These are phyloP conservation scores for Saccharomyces hybrid DNA, from an alignment of 1,139 yeast genomes.

Conservation along the genomic window DNA sequence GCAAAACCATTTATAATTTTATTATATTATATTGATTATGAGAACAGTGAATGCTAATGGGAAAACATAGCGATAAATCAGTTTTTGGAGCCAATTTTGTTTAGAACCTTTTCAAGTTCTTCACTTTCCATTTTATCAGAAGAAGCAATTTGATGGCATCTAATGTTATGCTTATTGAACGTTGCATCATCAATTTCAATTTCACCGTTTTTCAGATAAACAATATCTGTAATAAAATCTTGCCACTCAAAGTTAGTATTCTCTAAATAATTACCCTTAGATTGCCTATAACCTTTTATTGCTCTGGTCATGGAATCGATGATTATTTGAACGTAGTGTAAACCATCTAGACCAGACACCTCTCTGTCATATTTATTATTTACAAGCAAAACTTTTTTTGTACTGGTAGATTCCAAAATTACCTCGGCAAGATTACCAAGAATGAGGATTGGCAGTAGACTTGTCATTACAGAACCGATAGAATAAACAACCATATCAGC, in stretches of 20 bases:
- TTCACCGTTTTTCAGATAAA: conserved; percentile 42
- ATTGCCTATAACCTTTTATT: conserved; percentile 11
- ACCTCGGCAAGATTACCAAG: conserved; percentile 67
- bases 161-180: conserved; percentile 38
- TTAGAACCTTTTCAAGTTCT: conserved; percentile 38
- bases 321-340: conserved; percentile 49
- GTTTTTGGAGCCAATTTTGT: conserved; percentile 3
- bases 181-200: conserved; percentile 39
- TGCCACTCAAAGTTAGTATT: conserved; percentile 28
- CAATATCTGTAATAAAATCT: conserved; percentile 48
- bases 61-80: not conserved
- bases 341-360: conserved; percentile 57
- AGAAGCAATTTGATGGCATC: conserved; percentile 40
- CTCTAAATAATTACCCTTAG: conserved; percentile 5
- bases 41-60: not conserved
- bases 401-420: conserved; percentile 27
- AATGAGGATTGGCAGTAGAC: conserved; percentile 69
- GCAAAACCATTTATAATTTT: not conserved
- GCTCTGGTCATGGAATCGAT: conserved; percentile 30
- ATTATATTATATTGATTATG: not conserved
- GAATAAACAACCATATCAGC: conserved; percentile 62
- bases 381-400: conserved; percentile 48
- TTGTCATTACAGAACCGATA: conserved; percentile 83
- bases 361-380: conserved; percentile 75
- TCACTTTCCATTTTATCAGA: conserved; percentile 20